Conservation (phyloP, 2,329 filamentous ascomycete genomes). For the Colletotrichum orchidophilum region DNA sequence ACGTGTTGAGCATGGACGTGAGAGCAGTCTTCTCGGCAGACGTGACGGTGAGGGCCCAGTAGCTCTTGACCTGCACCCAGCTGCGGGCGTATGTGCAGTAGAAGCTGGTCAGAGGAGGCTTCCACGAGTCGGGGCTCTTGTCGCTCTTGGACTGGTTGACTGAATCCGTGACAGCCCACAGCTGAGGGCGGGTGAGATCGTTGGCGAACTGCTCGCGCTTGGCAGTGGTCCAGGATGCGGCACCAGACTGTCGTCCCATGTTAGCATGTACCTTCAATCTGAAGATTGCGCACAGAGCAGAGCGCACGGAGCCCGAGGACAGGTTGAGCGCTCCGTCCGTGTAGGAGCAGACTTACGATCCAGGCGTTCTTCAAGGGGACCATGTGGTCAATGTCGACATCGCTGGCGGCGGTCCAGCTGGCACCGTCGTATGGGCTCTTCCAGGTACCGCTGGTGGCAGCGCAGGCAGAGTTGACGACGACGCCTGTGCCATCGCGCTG, state of each 20-base stretch:
- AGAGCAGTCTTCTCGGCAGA: slow-evolving; percentile 77
- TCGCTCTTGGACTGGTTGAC: slow-evolving; percentile 82
- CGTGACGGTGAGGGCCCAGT: slow-evolving; percentile 75
- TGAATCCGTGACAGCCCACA: slow-evolving; percentile 81
- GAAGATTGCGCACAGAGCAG: not conserved
- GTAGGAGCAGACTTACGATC: slow-evolving; percentile 68
- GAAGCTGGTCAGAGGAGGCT: slow-evolving; percentile 74
- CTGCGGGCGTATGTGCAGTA: slow-evolving; percentile 82
- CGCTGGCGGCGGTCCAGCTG: slow-evolving; percentile 72
- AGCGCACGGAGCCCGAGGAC: not conserved
- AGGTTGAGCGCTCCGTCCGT: too few relatives aligned
- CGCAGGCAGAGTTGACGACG: slow-evolving; percentile 66
- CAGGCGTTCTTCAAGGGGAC: slow-evolving; percentile 84
- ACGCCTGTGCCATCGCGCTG: slow-evolving; percentile 77
- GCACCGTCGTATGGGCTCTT: slow-evolving; percentile 77
- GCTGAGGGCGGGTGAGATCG: slow-evolving; percentile 78
- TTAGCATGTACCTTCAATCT: not conserved
- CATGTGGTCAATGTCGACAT: slow-evolving; percentile 86
- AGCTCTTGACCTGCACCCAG: slow-evolving; percentile 82
- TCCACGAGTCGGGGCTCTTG: slow-evolving; percentile 77
- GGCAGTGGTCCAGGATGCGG: slow-evolving; percentile 74
- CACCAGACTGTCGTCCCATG: slow-evolving; percentile 67
- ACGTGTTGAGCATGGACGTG: slow-evolving; percentile 70
- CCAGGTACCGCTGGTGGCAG: slow-evolving; percentile 74
- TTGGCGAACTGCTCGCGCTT: slow-evolving; percentile 78